Evolutionary conservation across 78 protist genomes (phyloP), one percentile per base, ranked within the genome.

Genomic region (Dictyostelium intermedium): DNA sequence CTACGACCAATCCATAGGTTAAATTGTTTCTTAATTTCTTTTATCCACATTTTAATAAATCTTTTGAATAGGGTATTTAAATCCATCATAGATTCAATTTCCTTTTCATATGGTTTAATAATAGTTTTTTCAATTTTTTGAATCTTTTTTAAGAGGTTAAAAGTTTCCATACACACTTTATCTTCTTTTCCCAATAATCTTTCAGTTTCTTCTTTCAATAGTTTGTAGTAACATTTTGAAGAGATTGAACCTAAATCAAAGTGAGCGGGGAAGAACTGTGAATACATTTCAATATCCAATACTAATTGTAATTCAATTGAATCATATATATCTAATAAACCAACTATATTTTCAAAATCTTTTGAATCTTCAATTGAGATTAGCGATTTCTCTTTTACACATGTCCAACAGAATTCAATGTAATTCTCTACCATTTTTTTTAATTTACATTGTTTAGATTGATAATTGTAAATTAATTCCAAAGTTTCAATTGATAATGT

Each of bases 321-420:
- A 41, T 87, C 93, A 63, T 87, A 87, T 14, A 87, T 30, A 39
- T 77, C 80, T 11, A 87, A 79, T 11, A 87, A 25, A 4, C 56
- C 27, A 27, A 87, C 92, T 9, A 86, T 86, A 77, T 86, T 86
- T n/a, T 77, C 69, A 56, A 86, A 86, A 5, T 76, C 84, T 39
- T 56, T 56, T 10, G 83, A 50, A 77, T 32, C 77, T 77, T 86
- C 84, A 37, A 86, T 73, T n/a, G 53, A 23, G 6, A 86, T 47
- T 32, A 45, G 9, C 14, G 92, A 86, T 18, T 50, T 50, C 41
- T 86, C 92, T 60, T 86, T 76, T 13, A 86, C 61, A 70, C 78
- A 35, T 7, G 37, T 9, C 39, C 53, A 86, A 69, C 79, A 86
- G 16, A 56, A 63, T 35, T 73, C 43, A 37, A 86, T 53, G 10